A percentile compares a stretch with the other conserved stretches of the same genome.
Evolutionary conservation across 768 basidiomycete genomes (phyloP).

Genomic region (Agaricus subrufescens): DNA sequence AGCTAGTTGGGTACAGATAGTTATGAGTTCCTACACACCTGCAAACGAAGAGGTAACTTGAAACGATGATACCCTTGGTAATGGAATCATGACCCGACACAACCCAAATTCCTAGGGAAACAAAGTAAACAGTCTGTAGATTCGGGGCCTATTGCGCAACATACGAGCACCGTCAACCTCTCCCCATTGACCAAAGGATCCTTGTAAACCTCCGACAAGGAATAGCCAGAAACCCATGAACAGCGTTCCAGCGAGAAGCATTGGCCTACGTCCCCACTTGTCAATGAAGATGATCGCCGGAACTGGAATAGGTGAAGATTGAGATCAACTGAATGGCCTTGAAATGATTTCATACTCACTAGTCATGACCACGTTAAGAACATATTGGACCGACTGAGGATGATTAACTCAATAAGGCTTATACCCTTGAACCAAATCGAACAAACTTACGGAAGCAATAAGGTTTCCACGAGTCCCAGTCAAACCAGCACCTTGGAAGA

Average conservation of each 20-base stretch:
- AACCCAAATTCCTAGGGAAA: slow-evolving; percentile 36
- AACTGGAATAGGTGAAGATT: slow-evolving; percentile 26
- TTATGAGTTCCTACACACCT: slow-evolving; percentile 20
- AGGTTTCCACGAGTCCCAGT: slow-evolving; percentile 70
- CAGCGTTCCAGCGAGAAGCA: slow-evolving; percentile 60
- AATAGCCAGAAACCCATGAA: slow-evolving; percentile 75
- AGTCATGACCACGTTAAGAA: slow-evolving; percentile 41
- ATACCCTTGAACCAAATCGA: neutral
- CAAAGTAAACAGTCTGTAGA: neutral
- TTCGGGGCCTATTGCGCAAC: slow-evolving; percentile 1
- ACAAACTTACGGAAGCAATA: slow-evolving; percentile 47
- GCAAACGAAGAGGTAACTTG: slow-evolving; percentile 74
- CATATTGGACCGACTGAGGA: slow-evolving; percentile 61
- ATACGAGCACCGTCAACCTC: slow-evolving; percentile 30
- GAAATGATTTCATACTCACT: slow-evolving; percentile 26
- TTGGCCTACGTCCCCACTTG: slow-evolving; percentile 74
- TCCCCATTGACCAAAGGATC: slow-evolving; percentile 61
- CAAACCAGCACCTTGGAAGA: slow-evolving; percentile 76
- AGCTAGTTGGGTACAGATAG: no score
- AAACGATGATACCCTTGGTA: slow-evolving; percentile 72
- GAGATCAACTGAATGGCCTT: slow-evolving; percentile 35
- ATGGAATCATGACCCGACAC: slow-evolving; percentile 48
- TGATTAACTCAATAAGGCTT: neutral
- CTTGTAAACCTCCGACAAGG: slow-evolving; percentile 76
- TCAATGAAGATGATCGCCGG: slow-evolving; percentile 65